phyloP scores from a whole-genome alignment of 164 flowering plant genomes.

The Umbellularia californica region DNA sequence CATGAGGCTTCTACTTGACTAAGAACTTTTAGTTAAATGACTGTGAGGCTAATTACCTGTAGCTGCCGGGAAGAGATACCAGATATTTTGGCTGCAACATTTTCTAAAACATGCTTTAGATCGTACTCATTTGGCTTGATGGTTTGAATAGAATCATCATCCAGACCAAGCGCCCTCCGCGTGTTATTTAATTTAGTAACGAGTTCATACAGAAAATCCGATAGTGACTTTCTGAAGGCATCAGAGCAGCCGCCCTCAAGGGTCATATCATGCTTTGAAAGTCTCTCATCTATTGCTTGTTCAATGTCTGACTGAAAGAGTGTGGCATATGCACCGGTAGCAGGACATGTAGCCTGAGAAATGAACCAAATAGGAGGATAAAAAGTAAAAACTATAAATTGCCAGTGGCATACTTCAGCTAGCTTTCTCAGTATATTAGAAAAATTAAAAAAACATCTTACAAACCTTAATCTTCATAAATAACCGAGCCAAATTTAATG shows the following conservation, averaged over 20 bases:
- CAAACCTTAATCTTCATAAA: constrained; percentile 68
- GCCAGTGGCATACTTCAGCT: background rate
- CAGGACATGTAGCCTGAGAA: constrained; percentile 81
- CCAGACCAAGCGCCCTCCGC: constrained; percentile 25
- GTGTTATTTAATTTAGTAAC: constrained; percentile 19
- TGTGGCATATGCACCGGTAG: constrained; percentile 23
- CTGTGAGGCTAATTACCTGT: constrained; percentile 36
- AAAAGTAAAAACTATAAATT: background rate
- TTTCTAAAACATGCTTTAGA: constrained; percentile 18
- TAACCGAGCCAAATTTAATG: constrained; percentile 74
- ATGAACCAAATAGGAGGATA: no score
- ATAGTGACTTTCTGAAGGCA: constrained; percentile 42
- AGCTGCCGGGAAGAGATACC: constrained; percentile 68
- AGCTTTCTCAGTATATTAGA: background rate
- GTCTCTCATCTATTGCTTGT: constrained; percentile 26
- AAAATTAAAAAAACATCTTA: background rate
- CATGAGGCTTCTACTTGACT: no score
- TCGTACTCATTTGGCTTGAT: constrained; percentile 7
- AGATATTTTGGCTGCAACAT: constrained; percentile 45
- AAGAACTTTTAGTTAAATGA: no score
- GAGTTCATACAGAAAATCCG: constrained; percentile 32
- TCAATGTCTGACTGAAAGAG: constrained; percentile 45
- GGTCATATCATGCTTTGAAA: constrained; percentile 31
- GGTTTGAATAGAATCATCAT: constrained; percentile 19
- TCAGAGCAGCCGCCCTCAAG: constrained; percentile 46